Conservation (phyloP, 2,329 filamentous ascomycete species). For the Xylariaceae sp. region DNA sequence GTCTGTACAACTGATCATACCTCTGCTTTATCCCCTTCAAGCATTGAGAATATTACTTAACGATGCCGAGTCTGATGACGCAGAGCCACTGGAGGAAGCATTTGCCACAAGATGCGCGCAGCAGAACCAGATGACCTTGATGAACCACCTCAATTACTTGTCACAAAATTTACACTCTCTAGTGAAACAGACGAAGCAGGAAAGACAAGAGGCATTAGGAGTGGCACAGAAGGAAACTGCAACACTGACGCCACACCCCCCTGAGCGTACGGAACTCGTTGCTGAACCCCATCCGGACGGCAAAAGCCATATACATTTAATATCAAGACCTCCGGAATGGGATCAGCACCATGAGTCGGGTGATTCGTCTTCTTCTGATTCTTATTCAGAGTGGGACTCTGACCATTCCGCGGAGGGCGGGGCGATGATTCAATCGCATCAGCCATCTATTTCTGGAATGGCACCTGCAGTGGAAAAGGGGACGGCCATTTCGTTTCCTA, state of each 20-base stretch:
- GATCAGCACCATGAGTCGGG: constrained; percentile 42
- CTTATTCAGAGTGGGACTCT: constrained; percentile 44
- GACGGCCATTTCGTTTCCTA: constrained; percentile 75
- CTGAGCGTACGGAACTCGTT: not conserved
- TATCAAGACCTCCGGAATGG: constrained; percentile 79
- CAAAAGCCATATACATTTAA: constrained; percentile 64
- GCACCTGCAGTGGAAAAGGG: constrained; percentile 56
- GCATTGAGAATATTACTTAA: constrained; percentile 62
- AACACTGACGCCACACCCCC: not conserved
- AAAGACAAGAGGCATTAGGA: constrained; percentile 20
- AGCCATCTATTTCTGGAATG: constrained; percentile 24
- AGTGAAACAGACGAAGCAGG: constrained; percentile 48
- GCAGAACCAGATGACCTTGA: constrained; percentile 59
- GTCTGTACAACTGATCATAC: constrained; percentile 65
- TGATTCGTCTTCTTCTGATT: constrained; percentile 31
- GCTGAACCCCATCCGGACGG: constrained; percentile 36
- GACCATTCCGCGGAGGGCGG: constrained; percentile 47
- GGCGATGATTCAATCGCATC: constrained; percentile 30
- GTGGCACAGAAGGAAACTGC: not conserved
- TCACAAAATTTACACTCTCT: constrained; percentile 66
- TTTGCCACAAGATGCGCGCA: constrained; percentile 58
- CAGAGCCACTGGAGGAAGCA: constrained; percentile 58
- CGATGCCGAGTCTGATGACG: constrained; percentile 57
- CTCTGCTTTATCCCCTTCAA: constrained; percentile 67
- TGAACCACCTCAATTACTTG: constrained; percentile 72